phyloP scores from a whole-genome alignment of 2,329 filamentous ascomycete species.

The Colletotrichum acutatum region DNA sequence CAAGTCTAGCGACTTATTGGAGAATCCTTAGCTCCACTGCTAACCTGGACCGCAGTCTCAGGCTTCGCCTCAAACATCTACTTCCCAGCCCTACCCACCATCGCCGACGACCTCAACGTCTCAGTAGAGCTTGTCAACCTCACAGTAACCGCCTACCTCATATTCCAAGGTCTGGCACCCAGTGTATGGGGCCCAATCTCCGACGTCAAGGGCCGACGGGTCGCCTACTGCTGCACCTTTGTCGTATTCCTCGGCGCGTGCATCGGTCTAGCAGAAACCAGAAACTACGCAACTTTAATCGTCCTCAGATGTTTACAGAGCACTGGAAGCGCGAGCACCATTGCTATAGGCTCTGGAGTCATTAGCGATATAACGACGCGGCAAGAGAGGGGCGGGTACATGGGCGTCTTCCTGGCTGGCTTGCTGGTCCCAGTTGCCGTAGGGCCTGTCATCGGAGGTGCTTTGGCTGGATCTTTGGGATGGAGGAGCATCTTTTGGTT shows the following conservation, averaged over 20 bases:
- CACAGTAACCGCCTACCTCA: conserved; percentile 58
- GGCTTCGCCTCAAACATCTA: conserved; percentile 58
- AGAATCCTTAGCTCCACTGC: neutral
- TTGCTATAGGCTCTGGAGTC: conserved; percentile 63
- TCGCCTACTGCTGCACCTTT: conserved; percentile 60
- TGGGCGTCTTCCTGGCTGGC: conserved; percentile 57
- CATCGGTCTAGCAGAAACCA: conserved; percentile 57
- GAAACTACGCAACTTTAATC: conserved; percentile 57
- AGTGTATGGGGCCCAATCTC: conserved; percentile 61
- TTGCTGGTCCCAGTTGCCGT: conserved; percentile 49
- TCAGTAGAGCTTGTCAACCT: conserved; percentile 52
- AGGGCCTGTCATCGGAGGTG: conserved; percentile 63
- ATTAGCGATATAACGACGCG: conserved; percentile 68
- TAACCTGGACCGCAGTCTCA: conserved; percentile 44
- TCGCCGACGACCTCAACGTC: conserved; percentile 56
- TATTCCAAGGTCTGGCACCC: conserved; percentile 64
- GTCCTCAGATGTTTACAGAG: conserved; percentile 64
- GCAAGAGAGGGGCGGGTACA: conserved; percentile 65
- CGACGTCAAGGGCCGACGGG: conserved; percentile 57
- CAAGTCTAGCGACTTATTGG: conserved; percentile 39
- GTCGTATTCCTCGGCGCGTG: conserved; percentile 58
- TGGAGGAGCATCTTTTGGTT: conserved; percentile 69
- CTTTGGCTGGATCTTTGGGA: conserved; percentile 59
- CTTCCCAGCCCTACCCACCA: conserved; percentile 58
- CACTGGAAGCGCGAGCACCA: conserved; percentile 63